Conservation (phyloP, 2,329 filamentous ascomycete genomes). For the Ceratocystis destructans region DNA sequence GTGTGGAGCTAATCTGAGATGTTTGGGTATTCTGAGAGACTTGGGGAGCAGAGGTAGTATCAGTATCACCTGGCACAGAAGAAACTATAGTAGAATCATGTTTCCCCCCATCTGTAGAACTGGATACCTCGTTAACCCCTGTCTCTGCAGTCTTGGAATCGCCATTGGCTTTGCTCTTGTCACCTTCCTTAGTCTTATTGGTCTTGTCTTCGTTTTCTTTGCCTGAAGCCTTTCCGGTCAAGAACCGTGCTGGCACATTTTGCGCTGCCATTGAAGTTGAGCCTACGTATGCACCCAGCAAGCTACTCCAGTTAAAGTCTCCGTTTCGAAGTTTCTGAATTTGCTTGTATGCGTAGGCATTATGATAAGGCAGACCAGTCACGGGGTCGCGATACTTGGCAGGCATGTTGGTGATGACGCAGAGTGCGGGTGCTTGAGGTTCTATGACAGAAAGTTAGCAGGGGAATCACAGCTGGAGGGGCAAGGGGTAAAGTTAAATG, state of each 20-base stretch:
- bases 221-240: slow-evolving; percentile 22
- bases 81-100: background rate
- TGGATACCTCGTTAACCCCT: background rate
- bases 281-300: slow-evolving; percentile 75
- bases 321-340: slow-evolving; percentile 61
- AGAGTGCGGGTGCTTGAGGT: slow-evolving; percentile 42
- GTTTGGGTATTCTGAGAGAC: background rate
- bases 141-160: background rate
- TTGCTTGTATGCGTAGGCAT: slow-evolving; percentile 66
- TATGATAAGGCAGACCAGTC: slow-evolving; percentile 71
- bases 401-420: slow-evolving; percentile 68
- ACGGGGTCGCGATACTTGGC: slow-evolving; percentile 75
- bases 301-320: slow-evolving; percentile 67
- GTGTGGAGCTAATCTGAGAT: background rate
- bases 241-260: slow-evolving; percentile 70
- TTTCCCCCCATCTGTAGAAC: background rate
- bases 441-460: slow-evolving; percentile 27
- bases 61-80: background rate
- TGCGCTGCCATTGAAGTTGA: slow-evolving; percentile 47
- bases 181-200: background rate
- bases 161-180: background rate
- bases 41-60: background rate
- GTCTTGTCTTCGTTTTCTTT: background rate
- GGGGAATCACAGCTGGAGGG: background rate
- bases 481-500: background rate